Conservation (phyloP, 306 rosid genomes). For the Pyrus bretschneideri region DNA sequence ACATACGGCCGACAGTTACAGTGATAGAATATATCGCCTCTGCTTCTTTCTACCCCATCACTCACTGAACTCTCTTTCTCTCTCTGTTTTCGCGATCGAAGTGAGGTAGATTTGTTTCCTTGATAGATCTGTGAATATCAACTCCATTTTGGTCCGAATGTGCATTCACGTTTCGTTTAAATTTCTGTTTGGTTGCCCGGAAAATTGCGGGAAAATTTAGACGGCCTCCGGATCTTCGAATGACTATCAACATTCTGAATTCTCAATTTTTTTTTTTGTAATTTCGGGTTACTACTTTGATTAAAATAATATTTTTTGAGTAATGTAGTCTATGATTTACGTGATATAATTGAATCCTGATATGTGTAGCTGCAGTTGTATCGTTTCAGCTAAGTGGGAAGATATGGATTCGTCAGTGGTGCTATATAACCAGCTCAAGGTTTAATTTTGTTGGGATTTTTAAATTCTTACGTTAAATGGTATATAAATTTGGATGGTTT, state of each 20-base stretch:
- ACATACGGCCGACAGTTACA: not conserved
- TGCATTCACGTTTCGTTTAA: not conserved
- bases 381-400: not conserved
- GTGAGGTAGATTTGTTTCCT: not conserved
- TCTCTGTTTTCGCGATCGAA: not conserved
- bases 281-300: not conserved
- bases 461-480: not conserved
- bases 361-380: not conserved
- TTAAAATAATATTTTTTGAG: not conserved
- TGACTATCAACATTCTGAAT: not conserved
- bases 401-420: slow-evolving; percentile 32
- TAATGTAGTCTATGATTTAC: not conserved
- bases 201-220: not conserved
- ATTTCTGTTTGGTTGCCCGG: not conserved
- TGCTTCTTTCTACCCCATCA: not conserved
- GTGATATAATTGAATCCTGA: not conserved
- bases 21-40: not conserved
- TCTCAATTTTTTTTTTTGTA: not conserved
- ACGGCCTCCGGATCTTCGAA: not conserved
- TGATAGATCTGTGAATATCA: not conserved
- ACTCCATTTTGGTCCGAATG: not conserved
- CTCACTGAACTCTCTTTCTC: not conserved
- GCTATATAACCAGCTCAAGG: slow-evolving; percentile 47
- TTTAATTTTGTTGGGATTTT: not conserved
- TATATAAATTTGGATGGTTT: slow-evolving; percentile 6